Evolutionary conservation across 192 early-diverging fungal species (phyloP), one percentile per base, ranked within the genome.

Genomic region (Coemansia reversa): DNA sequence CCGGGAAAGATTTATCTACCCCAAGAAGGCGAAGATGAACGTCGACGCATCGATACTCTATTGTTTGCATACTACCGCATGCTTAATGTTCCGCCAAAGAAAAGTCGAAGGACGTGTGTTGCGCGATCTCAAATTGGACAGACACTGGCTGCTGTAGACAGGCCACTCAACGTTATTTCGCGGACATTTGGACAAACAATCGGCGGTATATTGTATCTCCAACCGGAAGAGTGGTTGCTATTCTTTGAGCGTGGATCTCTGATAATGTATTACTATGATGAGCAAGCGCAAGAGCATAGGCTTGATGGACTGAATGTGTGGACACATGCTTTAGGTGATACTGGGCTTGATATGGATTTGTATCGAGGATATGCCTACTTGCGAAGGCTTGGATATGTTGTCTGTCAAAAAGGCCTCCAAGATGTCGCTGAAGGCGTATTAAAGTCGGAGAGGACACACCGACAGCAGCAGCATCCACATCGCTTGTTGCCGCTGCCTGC

Each of bases 221-320:
- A 67, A 33, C 71, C 71, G 4, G 76, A 79, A 19, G 76, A 79
- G 33, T 79, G 71, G 67, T 47, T 79, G 30, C 19, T 70, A 45
- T 74, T 67, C 33, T 50, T 39, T 24, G 71, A 79, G 72, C 71
- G 72, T 8, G 76, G 76, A 0, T 16, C 51, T 2, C 62, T 79
- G 42, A 27, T 50, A 39, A 53, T 76, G 28, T 8, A 12, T 11
- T 16, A 11, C 12, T 45, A 51, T 9, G 33, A 51, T 23, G 60
- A 58, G 18, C 32, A 48, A 28, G 7, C 39, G 2, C 39, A 27
- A 30, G 62, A 27, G 33, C 35, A 55, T 22, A 3, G 27, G 19
- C 51, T 64, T 22, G 47, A 45, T 19, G 12, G 23, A 9, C 18
- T 8, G 7, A 62, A 50, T 7, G 49, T 51, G 12, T 76, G 74